A percentile compares a stretch with the other conserved stretches of the same genome.
These are phyloP conservation scores for Annulohypoxylon stygium DNA, from an alignment of 495 filamentous ascomycete species.

Conservation along the genomic window DNA sequence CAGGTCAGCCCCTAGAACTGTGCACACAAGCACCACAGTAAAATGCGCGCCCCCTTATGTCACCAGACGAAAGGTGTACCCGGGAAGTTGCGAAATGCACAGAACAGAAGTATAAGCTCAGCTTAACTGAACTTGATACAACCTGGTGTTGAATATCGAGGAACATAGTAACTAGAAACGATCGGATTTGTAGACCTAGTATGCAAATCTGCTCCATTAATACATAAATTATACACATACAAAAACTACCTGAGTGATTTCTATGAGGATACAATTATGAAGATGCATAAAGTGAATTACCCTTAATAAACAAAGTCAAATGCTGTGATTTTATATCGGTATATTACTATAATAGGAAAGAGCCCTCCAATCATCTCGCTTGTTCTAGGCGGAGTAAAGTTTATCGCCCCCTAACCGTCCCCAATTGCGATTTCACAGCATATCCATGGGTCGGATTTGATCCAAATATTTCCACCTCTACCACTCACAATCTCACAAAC, in stretches of 20 bases:
- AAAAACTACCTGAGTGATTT: too few species aligned
- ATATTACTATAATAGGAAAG: not conserved
- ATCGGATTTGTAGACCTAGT: not conserved
- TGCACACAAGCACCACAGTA: constrained; percentile 16
- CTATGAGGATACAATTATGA: not conserved
- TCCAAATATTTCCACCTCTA: not conserved
- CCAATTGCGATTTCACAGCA: not conserved
- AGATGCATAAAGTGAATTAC: not conserved
- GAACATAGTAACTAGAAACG: not conserved
- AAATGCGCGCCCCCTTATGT: constrained; percentile 18
- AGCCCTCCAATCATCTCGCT: not conserved
- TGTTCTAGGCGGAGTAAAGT: not conserved
- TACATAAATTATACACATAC: too few species aligned
- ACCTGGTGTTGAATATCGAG: not conserved
- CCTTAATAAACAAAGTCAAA: not conserved
- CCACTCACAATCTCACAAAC: not conserved
- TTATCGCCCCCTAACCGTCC: not conserved
- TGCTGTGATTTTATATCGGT: not conserved
- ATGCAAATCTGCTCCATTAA: too few species aligned
- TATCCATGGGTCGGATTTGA: not conserved
- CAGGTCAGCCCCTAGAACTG: not conserved
- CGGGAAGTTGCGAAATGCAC: constrained; percentile 9
- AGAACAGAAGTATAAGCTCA: not conserved
- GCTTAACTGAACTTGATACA: not conserved
- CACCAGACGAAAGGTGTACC: not conserved